Evolutionary conservation across 192 early-diverging fungal genomes (phyloP), one percentile per base, ranked within the genome.

Genomic region (Coemansia aciculifera): DNA sequence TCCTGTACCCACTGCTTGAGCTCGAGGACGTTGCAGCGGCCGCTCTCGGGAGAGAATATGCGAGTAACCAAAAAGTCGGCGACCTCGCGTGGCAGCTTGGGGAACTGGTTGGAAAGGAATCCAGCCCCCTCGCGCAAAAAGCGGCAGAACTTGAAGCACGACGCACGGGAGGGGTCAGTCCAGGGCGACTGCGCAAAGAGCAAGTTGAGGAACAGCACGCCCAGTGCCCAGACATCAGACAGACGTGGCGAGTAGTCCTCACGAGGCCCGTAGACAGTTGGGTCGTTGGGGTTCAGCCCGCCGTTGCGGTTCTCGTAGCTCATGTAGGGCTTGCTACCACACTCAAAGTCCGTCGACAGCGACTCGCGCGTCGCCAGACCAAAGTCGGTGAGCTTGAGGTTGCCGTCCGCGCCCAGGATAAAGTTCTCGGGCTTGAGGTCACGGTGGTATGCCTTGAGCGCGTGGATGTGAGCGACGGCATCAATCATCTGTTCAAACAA

Each of bases 321-420:
- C 84, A 92, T 88, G 74, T 92, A 92, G 3, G 90, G 84, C 59
- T 85, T 83, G 62, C 87, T 89, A 37, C 95, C 95, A 74, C 94
- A 95, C 46, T 94, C 94, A 87, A 92, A 91, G 68, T 95, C 95
- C 39, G 71, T 85, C 13, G 93, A 93, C 51, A 89, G 83, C 44
- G 85, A 84, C 56, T 93, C 89, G 62, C 81, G 87, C 42, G 95
- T 97, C 19, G 95, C 91, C 36, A 97, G 88, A 7, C 95, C 95
- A 89, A 97, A 97, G 85, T 97, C 95, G 10, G 92, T 91, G 15
- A 97, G 83, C 79, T 95, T 95, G 57, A 95, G 69, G 34, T 86
- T 87, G 3, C 83, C 85, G 21, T 89, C 86, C 17, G 84, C 84
- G 64, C 87, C 86, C 2, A 90, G 70, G 46, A 92, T 89, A 64